Evolutionary conservation across 2,329 filamentous ascomycete genomes (phyloP), one percentile per base, ranked within the genome.

Genomic region (Aspergillus costaricaensis): DNA sequence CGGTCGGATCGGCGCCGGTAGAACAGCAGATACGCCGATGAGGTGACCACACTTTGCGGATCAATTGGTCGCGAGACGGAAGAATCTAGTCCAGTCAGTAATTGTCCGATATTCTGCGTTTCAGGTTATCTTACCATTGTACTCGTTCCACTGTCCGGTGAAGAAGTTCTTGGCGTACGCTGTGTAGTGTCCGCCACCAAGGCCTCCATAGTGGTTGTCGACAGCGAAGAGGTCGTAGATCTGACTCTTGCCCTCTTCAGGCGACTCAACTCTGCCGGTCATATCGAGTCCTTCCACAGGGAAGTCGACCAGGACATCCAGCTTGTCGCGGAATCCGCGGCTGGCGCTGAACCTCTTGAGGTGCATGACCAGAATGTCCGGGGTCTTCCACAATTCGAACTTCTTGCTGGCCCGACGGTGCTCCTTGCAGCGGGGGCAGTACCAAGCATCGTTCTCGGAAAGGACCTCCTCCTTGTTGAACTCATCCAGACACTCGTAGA

Each of bases 361-460:
- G 73, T 99, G 95, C 63, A 97, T 90, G 47, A 98, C 90, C 15
- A 99, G 84, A 62, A 98, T 96, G 74, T 99, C 95, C 0, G 95
- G 95, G 2, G 91, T 89, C 72, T 94, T 97, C 95, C 95, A 99
- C 17, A 99, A 85, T 72, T 98, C 93, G 56, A 99, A 92, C 71
- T 95, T 97, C 81, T 99, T 99, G 78, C 89, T 93, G 19, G 95
- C 95, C 62, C 92, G 88, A 15, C 92, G 88, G 70, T 96, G 90
- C 69, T 96, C 91, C 75, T 98, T 98, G 83, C 95, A 99, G 30
- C 92, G 87, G 59, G 92, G 94, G 72, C 95, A 99, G 74, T 96
- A 98, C 95, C 95, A 99, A 62, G 92, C 94, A 74, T 99, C 96
- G 72, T 96, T 91, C 74, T 97, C 92, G 0, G 94, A 97, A 4